Evolutionary conservation across 1,284 basidiomycete genomes (phyloP), one percentile per base, ranked within the genome.

Genomic region (Sparassis latifolia): DNA sequence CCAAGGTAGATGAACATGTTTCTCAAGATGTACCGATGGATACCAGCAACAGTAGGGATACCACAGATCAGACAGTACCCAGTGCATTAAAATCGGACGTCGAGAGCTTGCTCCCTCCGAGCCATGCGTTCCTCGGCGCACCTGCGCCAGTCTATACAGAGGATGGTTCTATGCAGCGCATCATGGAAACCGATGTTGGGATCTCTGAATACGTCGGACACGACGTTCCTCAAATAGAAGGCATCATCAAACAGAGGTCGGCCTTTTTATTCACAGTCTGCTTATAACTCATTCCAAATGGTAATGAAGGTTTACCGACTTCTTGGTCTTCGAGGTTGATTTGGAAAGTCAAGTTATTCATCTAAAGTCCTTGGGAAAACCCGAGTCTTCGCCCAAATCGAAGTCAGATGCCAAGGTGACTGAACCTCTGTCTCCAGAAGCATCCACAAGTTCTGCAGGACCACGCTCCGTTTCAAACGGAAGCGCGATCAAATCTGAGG

Each of bases 181-280:
- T 92, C 37, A 70, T 82, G 50, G 92, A 97, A 67, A 74, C 76
- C 5, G 87, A 96, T 62, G 94, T 96, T 45, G 94, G 94, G 1
- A 95, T 97, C 51, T 89, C 89, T 5, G 88, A 92, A 61, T 97
- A 94, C 67, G 80, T 92, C 55, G 82, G 83, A 9, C 73, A 75
- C 28, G 78, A 79, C 52, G 77, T 86, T n/a, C 76, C 84, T 3
- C 78, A 79, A 57, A 85, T 97, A 55, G 77, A 86, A 45, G 94
- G 91, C 5, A 94, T 97, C 62, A 96, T 97, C 67, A 97, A 97
- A 69, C 93, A 97, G 70, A 77, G 93, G 93, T 92, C 54, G 54
- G 75, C 40, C 45, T 31, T 50, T 41, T 40, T 49, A 39, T 31
- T 39, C 41, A 27, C 39, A 42, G 46, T 43, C 20, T 47, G 12